Evolutionary conservation across 2,329 filamentous ascomycete genomes (phyloP), one percentile per base, ranked within the genome.

Genomic region (Coniella vitis): DNA sequence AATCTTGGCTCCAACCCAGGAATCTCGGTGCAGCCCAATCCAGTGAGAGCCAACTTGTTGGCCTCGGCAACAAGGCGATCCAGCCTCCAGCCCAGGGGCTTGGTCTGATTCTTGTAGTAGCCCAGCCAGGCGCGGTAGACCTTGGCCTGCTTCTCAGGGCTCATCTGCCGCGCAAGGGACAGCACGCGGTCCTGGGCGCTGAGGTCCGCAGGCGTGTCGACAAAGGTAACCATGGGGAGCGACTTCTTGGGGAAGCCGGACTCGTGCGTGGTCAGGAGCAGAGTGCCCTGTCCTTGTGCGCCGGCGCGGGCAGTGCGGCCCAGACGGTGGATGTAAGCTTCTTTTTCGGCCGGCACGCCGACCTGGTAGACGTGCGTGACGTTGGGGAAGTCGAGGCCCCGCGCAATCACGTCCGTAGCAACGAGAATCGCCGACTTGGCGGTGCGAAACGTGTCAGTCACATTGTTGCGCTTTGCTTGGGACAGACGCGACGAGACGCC

Each of bases 341-440:
- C 78, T 54, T 76, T 75, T 56, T 77, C 75, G 4, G 69, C 65
- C 9, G 82, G 79, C 4, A 81, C 62, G 47, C 82, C 80, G 16
- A 81, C 66, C 61, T 86, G 82, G 57, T 85, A 75, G 47, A 86
- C 80, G 53, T 81, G 78, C 14, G 79, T 83, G 34, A 86, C 81
- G n/a, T 75, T 72, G 0, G 83, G 83, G 61, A 86, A 86, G 58
- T 87, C 83, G 79, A 87, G 85, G 56, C 83, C 83, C 55, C 83
- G 79, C 10, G 83, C 83, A 20, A 84, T 79, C 34, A 87, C 82
- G 58, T 87, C 84, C 1, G 83, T 86, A 3, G 84, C 84, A 46
- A 86, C 76, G 37, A 87, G 69, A 44, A 86, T 73, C 34, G 69
- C 70, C 13, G 62, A 65, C 9, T 62, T 61, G n/a, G 74, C 64